Conservation (phyloP, 208 protist genomes). For the Balamuthia mandrillaris region DNA sequence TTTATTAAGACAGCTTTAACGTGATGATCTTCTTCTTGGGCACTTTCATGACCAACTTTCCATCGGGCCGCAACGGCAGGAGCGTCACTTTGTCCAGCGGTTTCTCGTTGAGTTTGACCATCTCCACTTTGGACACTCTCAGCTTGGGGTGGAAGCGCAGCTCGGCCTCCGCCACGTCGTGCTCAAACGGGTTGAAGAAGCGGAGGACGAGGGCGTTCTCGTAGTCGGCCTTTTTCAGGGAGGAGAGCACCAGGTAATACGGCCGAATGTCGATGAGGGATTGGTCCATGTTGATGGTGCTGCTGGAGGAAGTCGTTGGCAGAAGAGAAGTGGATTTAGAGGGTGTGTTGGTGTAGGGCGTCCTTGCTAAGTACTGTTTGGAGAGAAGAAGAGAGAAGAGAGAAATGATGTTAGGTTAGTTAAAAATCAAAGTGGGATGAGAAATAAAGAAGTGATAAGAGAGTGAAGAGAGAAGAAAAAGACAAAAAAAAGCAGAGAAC, state of each 20-base stretch:
- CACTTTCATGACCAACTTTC: not conserved
- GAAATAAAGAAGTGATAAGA: too few species aligned
- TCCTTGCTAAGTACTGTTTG: too few species aligned
- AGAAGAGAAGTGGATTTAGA: too few species aligned
- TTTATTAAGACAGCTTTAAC: not conserved
- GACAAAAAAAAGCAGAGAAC: too few species aligned
- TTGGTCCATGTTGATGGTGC: too few species aligned
- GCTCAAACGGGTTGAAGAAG: conserved; percentile 27
- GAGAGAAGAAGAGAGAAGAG: too few species aligned
- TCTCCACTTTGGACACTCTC: not conserved
- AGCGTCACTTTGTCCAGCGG: too few species aligned
- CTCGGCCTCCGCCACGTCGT: not conserved
- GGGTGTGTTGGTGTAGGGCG: too few species aligned
- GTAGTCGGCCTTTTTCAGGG: conserved; percentile 28
- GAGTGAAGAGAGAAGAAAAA: too few species aligned
- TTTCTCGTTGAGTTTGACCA: not conserved
- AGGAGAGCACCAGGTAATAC: not conserved
- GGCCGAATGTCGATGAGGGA: conserved; percentile 20
- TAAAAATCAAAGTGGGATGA: too few species aligned
- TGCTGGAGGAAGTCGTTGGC: too few species aligned
- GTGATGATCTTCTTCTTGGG: conserved; percentile 24
- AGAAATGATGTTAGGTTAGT: too few species aligned
- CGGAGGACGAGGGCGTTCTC: conserved; percentile 4
- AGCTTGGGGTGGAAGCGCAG: not conserved
- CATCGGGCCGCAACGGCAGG: not conserved